phyloP scores from a whole-genome alignment of 2,329 filamentous ascomycete genomes.

The Diplodia sapinea region DNA sequence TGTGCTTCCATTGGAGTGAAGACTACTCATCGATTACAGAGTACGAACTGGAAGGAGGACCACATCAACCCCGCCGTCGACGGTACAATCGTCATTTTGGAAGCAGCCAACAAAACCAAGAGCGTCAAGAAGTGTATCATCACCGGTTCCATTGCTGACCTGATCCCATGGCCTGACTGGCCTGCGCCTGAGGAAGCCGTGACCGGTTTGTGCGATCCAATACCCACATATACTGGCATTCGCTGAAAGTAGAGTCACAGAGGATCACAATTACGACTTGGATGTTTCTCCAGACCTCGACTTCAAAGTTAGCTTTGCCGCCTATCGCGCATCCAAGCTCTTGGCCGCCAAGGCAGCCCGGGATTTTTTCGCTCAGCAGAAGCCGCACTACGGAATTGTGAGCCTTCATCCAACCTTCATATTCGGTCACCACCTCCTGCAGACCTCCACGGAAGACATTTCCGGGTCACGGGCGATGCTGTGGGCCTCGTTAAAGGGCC shows the following conservation, averaged over 20 bases:
- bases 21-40: background rate
- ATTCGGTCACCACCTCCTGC: slow-evolving; percentile 37
- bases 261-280: slow-evolving; percentile 31
- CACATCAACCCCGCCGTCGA: slow-evolving; percentile 40
- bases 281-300: slow-evolving; percentile 32
- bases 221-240: background rate
- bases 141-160: slow-evolving; percentile 37
- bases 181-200: slow-evolving; percentile 1
- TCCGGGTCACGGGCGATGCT: slow-evolving; percentile 37
- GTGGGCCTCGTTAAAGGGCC: slow-evolving; percentile 31
- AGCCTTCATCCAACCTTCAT: slow-evolving; percentile 40
- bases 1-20: background rate
- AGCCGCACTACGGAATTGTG: slow-evolving; percentile 36
- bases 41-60: slow-evolving; percentile 34
- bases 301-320: slow-evolving; percentile 29
- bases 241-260: background rate
- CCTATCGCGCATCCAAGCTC: slow-evolving; percentile 38
- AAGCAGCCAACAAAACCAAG: slow-evolving; percentile 36
- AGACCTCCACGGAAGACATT: slow-evolving; percentile 33
- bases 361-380: slow-evolving; percentile 35
- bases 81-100: slow-evolving; percentile 37
- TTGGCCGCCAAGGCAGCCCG: slow-evolving; percentile 40
- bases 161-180: slow-evolving; percentile 32
- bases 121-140: slow-evolving; percentile 40
- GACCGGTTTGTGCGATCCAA: background rate